A percentile compares a stretch with the other conserved stretches of the same genome.
Evolutionary conservation across 257 asterid species (phyloP).

Genomic region (Solanum okadae): DNA sequence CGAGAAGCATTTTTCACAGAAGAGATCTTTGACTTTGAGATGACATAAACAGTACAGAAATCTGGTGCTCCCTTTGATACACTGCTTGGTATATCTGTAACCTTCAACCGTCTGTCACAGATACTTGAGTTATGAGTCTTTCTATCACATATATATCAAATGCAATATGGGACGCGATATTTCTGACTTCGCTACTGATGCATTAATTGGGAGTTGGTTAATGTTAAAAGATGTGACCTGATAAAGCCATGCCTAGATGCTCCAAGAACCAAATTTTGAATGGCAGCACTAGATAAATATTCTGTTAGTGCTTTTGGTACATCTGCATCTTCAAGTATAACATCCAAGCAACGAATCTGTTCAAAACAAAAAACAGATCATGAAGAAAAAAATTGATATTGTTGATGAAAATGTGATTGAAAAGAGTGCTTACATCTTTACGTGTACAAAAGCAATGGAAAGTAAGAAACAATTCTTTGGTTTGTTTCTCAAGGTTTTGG

Average conservation of each 20-base stretch:
- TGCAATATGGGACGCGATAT: background rate
- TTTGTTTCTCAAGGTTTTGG: slow-evolving; percentile 39
- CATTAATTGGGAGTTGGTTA: background rate
- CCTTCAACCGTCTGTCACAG: slow-evolving; percentile 50
- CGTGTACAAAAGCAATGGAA: slow-evolving; percentile 80
- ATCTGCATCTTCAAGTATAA: slow-evolving; percentile 54
- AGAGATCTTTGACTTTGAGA: slow-evolving; percentile 72
- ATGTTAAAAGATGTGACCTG: slow-evolving; percentile 30
- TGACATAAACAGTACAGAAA: slow-evolving; percentile 66
- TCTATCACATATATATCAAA: background rate
- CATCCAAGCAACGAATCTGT: slow-evolving; percentile 64
- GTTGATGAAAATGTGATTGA: background rate
- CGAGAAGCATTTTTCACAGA: slow-evolving; percentile 69
- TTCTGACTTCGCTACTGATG: background rate
- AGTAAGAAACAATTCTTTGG: slow-evolving; percentile 48
- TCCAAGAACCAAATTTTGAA: slow-evolving; percentile 73
- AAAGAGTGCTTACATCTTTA: slow-evolving; percentile 51
- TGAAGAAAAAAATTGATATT: background rate
- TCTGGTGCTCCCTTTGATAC: slow-evolving; percentile 64
- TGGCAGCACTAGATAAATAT: slow-evolving; percentile 53
- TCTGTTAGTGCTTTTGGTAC: slow-evolving; percentile 61
- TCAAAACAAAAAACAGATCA: background rate
- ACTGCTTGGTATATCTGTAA: slow-evolving; percentile 43
- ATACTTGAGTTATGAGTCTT: background rate
- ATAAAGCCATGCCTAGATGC: slow-evolving; percentile 70